Base-by-base conservation (phyloP, 2,329 filamentous ascomycete species). In the Furcasterigmium furcatum region DNA sequence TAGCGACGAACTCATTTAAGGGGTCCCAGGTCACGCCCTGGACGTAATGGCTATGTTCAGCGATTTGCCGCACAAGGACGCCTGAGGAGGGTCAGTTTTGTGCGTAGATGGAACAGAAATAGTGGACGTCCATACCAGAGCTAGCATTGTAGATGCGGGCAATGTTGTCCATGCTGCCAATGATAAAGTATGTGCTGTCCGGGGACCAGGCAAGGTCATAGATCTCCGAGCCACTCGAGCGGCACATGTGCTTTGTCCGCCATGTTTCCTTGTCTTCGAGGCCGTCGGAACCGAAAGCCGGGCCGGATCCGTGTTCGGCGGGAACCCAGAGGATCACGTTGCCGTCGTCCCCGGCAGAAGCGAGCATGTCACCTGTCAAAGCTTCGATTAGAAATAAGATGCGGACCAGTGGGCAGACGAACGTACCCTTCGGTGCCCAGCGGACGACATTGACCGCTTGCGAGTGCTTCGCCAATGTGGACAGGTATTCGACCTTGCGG, bases 11-110 rank as follows among this genome's bases (percentile, higher is more conserved):
- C 70, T 99, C 94, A 69, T 97, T 97, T 46, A 96, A 71, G 20
- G 94, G 95, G 70, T 99, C 95, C 95, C 94, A 99, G 5, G 94
- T 88, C 8, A 99, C 95, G 40, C 94, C 94, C 69, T 99, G 94
- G 16, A 99, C 94, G 64, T 96, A 99, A 66, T 99, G 94, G 59
- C 90, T 95, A 68, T 97, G 92, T 65, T 97, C 92, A 43, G 92
- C 92, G 53, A 97, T 96, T 65, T 96, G 92, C 49, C 92, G 86
- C 47, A 96, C 87, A 53, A 91, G 65, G 25, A 76, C 73, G 47
- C 79, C 78, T 74, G 49, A 8, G 7, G 16, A 7, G 16, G 38
- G 48, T 51, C 38, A 51, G 48, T 19, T 35, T 14, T 4, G 32
- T 12, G 13, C 5, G 10, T 34, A 5, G 22, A 9, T 9, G 20